Percentiles rank a stretch among this genome's conserved stretches.
phyloP scores from a whole-genome alignment of 2,329 filamentous ascomycete genomes.

The Endoconidiophora polonica region DNA sequence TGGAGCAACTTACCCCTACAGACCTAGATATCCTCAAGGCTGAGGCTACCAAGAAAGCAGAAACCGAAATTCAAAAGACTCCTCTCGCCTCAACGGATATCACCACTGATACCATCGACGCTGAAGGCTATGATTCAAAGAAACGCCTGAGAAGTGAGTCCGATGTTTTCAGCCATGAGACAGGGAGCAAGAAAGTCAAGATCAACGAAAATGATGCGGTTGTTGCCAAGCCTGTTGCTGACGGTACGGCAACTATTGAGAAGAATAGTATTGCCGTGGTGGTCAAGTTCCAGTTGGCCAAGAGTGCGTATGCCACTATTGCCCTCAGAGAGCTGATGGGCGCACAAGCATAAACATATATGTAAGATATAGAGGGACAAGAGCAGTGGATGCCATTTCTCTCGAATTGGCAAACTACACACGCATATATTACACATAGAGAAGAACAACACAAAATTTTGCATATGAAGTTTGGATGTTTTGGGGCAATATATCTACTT shows the following conservation, averaged over 20 bases:
- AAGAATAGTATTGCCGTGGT: conserved; percentile 46
- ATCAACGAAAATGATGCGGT: conserved; percentile 14
- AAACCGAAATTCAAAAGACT: conserved; percentile 9
- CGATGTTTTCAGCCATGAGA: conserved; percentile 12
- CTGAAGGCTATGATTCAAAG: conserved; percentile 4
- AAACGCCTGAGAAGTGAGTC: conserved; percentile 12
- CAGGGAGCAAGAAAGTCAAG: conserved; percentile 17
- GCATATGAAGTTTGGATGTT: too few relatives aligned
- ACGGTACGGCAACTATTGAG: conserved; percentile 16
- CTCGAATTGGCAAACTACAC: neutral
- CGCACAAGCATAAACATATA: conserved; percentile 15
- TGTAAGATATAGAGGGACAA: conserved; percentile 11
- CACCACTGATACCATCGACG: conserved; percentile 3
- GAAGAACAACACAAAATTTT: too few relatives aligned
- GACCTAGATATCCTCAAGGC: conserved; percentile 55
- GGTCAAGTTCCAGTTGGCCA: conserved; percentile 58
- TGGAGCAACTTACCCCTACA: conserved; percentile 76
- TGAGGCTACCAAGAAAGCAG: conserved; percentile 7
- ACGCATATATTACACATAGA: neutral
- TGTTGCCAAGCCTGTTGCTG: conserved; percentile 9
- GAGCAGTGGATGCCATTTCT: neutral
- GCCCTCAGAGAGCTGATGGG: conserved; percentile 61
- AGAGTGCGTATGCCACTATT: conserved; percentile 75
- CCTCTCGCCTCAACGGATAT: conserved; percentile 13
- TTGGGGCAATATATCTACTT: too few relatives aligned